A percentile compares a stretch with the other conserved stretches of the same genome.
Conservation (phyloP, 192 early-diverging fungal genomes). For the Linnemannia elongata region DNA sequence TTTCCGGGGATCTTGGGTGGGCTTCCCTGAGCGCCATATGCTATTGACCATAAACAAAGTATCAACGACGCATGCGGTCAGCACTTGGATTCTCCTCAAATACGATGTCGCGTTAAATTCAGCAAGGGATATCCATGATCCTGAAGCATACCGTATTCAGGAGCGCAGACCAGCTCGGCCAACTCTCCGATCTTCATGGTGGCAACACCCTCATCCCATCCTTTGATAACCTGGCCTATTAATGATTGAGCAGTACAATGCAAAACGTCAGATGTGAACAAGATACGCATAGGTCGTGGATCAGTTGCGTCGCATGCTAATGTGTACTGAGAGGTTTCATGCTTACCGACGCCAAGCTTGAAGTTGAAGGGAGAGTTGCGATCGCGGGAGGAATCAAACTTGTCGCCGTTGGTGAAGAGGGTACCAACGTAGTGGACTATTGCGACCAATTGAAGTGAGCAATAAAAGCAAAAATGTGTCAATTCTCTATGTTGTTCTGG, state of each 20-base stretch:
- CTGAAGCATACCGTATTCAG: conserved; percentile 53
- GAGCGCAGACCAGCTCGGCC: conserved; percentile 50
- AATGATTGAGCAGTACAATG: background rate
- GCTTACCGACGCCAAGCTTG: conserved; percentile 47
- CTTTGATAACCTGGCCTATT: conserved; percentile 58
- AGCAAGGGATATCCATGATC: background rate
- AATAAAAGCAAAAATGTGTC: background rate
- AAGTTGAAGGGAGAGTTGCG: conserved; percentile 50
- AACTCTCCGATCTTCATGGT: conserved; percentile 63
- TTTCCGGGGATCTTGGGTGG: conserved; percentile 55
- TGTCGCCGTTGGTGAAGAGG: conserved; percentile 67
- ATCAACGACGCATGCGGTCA: background rate
- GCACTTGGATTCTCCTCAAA: background rate
- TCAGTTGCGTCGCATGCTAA: background rate
- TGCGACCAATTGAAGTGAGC: background rate
- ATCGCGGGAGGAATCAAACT: conserved; percentile 59
- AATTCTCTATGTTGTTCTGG: background rate
- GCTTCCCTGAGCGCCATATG: conserved; percentile 52
- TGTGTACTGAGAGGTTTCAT: too few species aligned
- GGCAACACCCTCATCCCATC: conserved; percentile 55
- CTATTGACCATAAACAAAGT: conserved; percentile 4
- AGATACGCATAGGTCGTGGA: background rate
- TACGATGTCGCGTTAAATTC: background rate
- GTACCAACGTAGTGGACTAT: conserved; percentile 75
- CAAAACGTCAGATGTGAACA: background rate